Conservation (phyloP, 140 eudicot genomes). For the Bidens hawaiensis region DNA sequence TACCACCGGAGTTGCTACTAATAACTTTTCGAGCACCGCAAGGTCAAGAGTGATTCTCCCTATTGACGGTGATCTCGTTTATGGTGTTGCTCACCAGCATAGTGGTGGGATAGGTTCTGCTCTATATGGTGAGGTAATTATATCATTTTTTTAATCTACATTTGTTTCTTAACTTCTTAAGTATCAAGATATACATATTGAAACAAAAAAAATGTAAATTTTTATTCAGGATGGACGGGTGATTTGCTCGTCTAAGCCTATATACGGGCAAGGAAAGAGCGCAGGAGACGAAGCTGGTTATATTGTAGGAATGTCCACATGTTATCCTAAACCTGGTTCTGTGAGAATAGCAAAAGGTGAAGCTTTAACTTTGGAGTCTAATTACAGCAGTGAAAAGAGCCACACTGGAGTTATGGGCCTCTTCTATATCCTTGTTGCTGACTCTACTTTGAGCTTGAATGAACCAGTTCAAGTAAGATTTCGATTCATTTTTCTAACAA, state of each 20-base stretch:
- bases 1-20: constrained; percentile 26
- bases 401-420: constrained; percentile 91
- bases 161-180: neutral
- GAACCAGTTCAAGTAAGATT: constrained; percentile 35
- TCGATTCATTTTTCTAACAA: neutral
- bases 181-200: neutral
- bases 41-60: constrained; percentile 41
- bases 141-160: neutral
- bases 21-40: constrained; percentile 34
- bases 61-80: constrained; percentile 55
- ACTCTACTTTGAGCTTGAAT: constrained; percentile 22
- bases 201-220: neutral
- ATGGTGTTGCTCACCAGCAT: constrained; percentile 86
- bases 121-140: constrained; percentile 68
- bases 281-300: constrained; percentile 84
- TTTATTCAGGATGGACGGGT: constrained; percentile 58
- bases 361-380: constrained; percentile 50
- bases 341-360: constrained; percentile 52
- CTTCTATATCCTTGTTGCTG: constrained; percentile 73
- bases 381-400: constrained; percentile 41
- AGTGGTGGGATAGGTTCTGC: constrained; percentile 72
- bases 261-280: constrained; percentile 64
- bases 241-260: constrained; percentile 66
- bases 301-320: constrained; percentile 85
- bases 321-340: constrained; percentile 78